phyloP scores from a whole-genome alignment of 129 eudicot genomes.

The Helichrysum umbraculigerum region DNA sequence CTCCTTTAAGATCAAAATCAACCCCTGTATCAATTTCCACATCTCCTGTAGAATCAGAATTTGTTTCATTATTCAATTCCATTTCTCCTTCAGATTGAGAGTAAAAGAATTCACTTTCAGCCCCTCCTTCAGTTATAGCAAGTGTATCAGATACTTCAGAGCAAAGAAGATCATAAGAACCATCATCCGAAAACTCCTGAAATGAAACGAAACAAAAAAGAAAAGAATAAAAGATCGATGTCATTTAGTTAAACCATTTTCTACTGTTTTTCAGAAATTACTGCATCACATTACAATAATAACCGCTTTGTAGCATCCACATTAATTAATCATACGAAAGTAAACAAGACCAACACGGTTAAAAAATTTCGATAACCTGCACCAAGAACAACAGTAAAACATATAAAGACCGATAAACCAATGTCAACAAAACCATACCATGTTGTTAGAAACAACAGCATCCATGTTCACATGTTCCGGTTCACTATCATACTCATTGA shows the following conservation, averaged over 20 bases:
- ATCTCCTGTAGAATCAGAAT: constrained; percentile 4
- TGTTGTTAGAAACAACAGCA: constrained; percentile 12
- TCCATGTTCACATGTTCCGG: constrained; percentile 8
- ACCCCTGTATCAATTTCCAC: not conserved
- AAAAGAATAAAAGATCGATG: not conserved
- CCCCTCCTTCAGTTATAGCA: constrained; percentile 18
- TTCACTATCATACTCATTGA: constrained; percentile 26
- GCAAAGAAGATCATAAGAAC: constrained; percentile 41
- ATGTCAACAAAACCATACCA: constrained; percentile 21
- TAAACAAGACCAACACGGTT: not conserved
- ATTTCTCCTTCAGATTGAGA: not conserved
- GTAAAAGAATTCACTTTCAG: not conserved
- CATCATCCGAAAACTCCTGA: constrained; percentile 36
- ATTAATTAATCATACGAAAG: not conserved
- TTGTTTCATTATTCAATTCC: not conserved
- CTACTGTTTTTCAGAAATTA: not conserved
- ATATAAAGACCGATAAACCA: not conserved
- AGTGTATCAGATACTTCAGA: constrained; percentile 37
- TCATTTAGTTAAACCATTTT: too few relatives aligned
- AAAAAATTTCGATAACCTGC: not conserved
- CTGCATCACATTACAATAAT: not conserved
- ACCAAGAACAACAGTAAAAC: not conserved
- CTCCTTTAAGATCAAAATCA: not conserved
- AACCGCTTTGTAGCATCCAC: not conserved
- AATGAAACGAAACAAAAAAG: constrained; percentile 8